Evolutionary conservation across 2,329 filamentous ascomycete genomes (phyloP).

Genomic region (Alternaria hordeiaustralica): DNA sequence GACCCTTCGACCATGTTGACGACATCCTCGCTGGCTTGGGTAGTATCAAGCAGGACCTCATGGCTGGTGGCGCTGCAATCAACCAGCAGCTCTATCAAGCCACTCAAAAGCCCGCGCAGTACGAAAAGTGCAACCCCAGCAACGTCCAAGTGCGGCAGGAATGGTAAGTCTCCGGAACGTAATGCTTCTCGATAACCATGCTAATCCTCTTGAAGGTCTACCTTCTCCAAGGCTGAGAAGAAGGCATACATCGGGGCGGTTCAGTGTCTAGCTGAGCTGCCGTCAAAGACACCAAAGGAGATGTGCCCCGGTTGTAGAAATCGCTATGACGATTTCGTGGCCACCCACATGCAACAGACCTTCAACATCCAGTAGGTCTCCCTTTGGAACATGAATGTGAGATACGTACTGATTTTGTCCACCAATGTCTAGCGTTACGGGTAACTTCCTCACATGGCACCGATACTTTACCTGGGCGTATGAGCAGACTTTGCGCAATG

Average conservation of each 20-base stretch:
- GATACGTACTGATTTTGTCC: background rate
- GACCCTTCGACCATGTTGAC: background rate
- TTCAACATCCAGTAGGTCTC: constrained; percentile 22
- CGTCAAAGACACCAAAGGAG: constrained; percentile 24
- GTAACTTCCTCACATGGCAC: constrained; percentile 34
- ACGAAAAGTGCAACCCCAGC: constrained; percentile 43
- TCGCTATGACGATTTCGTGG: constrained; percentile 40
- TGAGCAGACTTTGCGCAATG: constrained; percentile 33
- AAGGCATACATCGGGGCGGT: constrained; percentile 39
- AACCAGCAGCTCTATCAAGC: constrained; percentile 33
- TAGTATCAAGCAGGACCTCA: constrained; percentile 16
- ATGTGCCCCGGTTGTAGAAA: constrained; percentile 33
- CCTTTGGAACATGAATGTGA: background rate
- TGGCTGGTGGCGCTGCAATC: constrained; percentile 26
- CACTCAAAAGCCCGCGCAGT: constrained; percentile 21
- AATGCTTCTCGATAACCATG: background rate
- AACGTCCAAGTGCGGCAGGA: constrained; percentile 52
- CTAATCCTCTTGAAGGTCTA: background rate
- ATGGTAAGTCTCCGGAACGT: constrained; percentile 42
- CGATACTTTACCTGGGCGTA: constrained; percentile 33
- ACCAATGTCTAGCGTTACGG: constrained; percentile 17
- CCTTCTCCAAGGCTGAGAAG: constrained; percentile 31
- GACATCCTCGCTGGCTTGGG: background rate
- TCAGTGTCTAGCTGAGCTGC: constrained; percentile 32
- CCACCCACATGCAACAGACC: constrained; percentile 35